These are phyloP conservation scores for Syzygium oleosum DNA, from an alignment of 345 rosid genomes.

Conservation along the genomic window DNA sequence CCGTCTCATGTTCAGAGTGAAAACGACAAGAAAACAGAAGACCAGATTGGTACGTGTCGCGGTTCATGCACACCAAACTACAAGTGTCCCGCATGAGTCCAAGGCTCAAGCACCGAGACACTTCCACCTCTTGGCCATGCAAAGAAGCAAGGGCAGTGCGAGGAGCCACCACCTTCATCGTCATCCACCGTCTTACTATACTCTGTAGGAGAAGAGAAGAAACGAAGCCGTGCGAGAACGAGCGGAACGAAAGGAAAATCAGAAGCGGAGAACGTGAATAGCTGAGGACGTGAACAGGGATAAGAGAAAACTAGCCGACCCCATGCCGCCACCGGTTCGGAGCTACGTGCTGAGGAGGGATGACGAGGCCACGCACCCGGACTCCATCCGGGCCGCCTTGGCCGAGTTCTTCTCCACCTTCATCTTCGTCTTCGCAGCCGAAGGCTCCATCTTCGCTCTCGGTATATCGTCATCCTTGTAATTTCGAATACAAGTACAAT, in stretches of 20 bases:
- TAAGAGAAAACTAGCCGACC: neutral
- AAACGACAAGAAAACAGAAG: neutral
- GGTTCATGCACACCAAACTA: neutral
- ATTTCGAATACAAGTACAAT: neutral
- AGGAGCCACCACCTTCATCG: neutral
- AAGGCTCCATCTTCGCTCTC: constrained; percentile 76
- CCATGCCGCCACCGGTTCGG: constrained; percentile 14
- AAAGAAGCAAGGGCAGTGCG: neutral
- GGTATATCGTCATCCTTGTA: constrained; percentile 11
- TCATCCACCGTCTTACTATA: neutral
- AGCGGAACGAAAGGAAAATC: neutral
- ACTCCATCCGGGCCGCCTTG: constrained; percentile 46
- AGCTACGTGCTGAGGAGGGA: constrained; percentile 30
- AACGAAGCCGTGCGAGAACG: neutral
- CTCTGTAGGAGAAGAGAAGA: neutral
- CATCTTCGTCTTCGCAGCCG: constrained; percentile 73
- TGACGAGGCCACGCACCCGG: constrained; percentile 44
- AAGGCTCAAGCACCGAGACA: neutral
- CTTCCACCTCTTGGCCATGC: constrained; percentile 5
- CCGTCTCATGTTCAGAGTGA: neutral
- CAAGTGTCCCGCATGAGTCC: constrained; percentile 8
- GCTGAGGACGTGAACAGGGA: neutral
- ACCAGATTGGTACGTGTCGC: neutral
- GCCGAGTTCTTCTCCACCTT: constrained; percentile 72
- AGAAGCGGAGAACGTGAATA: neutral